Percentiles rank a stretch among this genome's conserved stretches.
Conservation (phyloP, 2,329 filamentous ascomycete genomes). For the Colletotrichum sp. region DNA sequence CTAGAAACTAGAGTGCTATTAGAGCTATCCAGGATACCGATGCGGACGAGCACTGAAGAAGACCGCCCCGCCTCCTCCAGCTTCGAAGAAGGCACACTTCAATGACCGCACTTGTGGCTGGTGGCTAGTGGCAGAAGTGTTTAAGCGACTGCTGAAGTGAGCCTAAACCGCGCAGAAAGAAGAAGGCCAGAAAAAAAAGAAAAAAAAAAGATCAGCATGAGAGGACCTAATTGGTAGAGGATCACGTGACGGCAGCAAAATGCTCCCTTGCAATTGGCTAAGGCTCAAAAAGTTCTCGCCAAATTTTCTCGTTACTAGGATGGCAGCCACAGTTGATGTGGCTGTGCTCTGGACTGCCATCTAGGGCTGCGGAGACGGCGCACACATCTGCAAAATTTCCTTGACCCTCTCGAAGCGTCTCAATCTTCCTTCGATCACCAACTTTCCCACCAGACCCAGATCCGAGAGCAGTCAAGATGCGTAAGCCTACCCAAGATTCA, state of each 20-base stretch:
- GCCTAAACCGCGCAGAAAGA: too few species aligned
- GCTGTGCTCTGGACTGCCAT: neutral
- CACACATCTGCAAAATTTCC: conserved; percentile 19
- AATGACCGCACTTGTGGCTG: neutral
- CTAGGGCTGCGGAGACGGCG: conserved; percentile 9
- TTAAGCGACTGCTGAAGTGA: neutral
- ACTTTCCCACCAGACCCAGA: conserved; percentile 17
- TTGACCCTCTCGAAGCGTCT: neutral
- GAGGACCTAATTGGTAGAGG: neutral
- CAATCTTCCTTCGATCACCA: conserved; percentile 13
- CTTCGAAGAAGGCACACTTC: neutral
- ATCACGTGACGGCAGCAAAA: neutral
- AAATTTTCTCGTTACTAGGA: neutral
- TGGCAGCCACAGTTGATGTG: conserved; percentile 3
- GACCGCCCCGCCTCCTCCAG: neutral
- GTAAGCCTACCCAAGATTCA: conserved; percentile 36
- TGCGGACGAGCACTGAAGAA: neutral
- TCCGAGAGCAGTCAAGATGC: conserved; percentile 45
- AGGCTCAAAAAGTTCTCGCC: neutral
- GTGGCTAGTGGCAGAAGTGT: neutral
- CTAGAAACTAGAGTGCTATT: neutral
- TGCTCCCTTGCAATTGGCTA: neutral
- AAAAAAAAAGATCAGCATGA: neutral
- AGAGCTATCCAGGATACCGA: neutral
- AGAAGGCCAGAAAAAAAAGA: neutral